A percentile compares a stretch with the other conserved stretches of the same genome.
These are phyloP conservation scores for Centaurea solstitialis DNA, from an alignment of 129 eudicot genomes.

Conservation along the genomic window DNA sequence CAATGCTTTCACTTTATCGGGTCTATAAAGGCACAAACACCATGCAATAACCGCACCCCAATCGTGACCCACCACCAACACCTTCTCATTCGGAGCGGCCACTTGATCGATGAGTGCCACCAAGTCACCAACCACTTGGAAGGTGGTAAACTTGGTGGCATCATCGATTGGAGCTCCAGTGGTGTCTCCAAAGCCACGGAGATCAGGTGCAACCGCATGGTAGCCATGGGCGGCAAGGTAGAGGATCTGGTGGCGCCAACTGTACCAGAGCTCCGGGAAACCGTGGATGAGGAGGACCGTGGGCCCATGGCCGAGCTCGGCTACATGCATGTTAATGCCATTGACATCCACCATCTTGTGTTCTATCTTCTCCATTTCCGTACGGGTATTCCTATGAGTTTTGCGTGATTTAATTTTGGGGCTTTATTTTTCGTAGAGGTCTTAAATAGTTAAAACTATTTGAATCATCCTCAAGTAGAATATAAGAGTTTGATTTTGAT, in stretches of 20 bases:
- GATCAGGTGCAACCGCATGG: slow-evolving; percentile 40
- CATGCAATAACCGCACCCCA: slow-evolving; percentile 15
- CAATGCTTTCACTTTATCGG: slow-evolving; percentile 16
- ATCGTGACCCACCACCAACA: slow-evolving; percentile 39
- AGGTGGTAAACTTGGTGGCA: slow-evolving; percentile 12
- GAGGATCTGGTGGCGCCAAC: slow-evolving; percentile 44
- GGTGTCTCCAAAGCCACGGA: slow-evolving; percentile 44
- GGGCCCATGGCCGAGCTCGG: slow-evolving; percentile 37
- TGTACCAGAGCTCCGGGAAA: slow-evolving; percentile 44
- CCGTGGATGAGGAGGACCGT: slow-evolving; percentile 37
- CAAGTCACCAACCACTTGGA: slow-evolving; percentile 37
- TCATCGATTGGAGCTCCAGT: slow-evolving; percentile 8
- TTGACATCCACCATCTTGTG: slow-evolving; percentile 24
- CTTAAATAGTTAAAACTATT: not conserved
- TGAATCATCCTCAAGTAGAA: not conserved
- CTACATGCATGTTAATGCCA: slow-evolving; percentile 40
- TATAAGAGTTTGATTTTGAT: not conserved
- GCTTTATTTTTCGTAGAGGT: not conserved
- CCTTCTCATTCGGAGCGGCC: slow-evolving; percentile 14
- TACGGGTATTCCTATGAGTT: not conserved
- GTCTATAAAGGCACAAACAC: slow-evolving; percentile 5
- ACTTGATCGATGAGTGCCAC: slow-evolving; percentile 36
- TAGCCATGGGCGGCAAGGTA: slow-evolving; percentile 33
- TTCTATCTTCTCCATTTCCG: slow-evolving; percentile 17
- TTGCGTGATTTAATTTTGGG: not conserved